These are phyloP conservation scores for Litchi chinensis DNA, from an alignment of 345 rosid species.

Conservation along the genomic window DNA sequence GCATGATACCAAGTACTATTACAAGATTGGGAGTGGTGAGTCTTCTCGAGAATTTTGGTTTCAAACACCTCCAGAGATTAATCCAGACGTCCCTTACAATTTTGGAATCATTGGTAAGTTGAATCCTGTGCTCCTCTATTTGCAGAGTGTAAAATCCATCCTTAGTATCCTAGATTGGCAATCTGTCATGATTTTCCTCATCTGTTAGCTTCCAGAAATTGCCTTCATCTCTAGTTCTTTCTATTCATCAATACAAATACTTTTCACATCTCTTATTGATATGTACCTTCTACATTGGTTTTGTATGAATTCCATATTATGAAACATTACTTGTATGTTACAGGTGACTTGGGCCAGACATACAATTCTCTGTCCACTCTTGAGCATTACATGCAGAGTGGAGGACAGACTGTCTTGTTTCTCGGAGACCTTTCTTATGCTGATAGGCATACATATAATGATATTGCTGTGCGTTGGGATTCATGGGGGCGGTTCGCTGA, in stretches of 20 bases:
- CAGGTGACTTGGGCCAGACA: slow-evolving; percentile 98
- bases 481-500: slow-evolving; percentile 95
- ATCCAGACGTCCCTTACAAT: slow-evolving; percentile 81
- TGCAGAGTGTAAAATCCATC: neutral
- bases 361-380: slow-evolving; percentile 90
- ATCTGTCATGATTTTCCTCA: neutral
- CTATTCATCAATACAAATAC: neutral
- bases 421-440: slow-evolving; percentile 96
- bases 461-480: slow-evolving; percentile 89
- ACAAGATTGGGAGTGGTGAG: slow-evolving; percentile 72
- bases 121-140: neutral
- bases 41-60: slow-evolving; percentile 86
- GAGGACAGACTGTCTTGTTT: slow-evolving; percentile 79
- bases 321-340: slow-evolving; percentile 20
- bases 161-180: too few species aligned
- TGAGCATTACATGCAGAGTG: slow-evolving; percentile 84
- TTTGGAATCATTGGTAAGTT: slow-evolving; percentile 93
- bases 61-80: slow-evolving; percentile 73
- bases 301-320: neutral
- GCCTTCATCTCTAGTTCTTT: neutral
- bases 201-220: slow-evolving; percentile 4
- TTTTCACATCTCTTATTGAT: slow-evolving; percentile 3
- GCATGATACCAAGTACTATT: slow-evolving; percentile 86
- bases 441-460: slow-evolving; percentile 74
- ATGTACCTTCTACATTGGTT: neutral